Conservation (phyloP, 345 rosid species). For the Pistacia vera region DNA sequence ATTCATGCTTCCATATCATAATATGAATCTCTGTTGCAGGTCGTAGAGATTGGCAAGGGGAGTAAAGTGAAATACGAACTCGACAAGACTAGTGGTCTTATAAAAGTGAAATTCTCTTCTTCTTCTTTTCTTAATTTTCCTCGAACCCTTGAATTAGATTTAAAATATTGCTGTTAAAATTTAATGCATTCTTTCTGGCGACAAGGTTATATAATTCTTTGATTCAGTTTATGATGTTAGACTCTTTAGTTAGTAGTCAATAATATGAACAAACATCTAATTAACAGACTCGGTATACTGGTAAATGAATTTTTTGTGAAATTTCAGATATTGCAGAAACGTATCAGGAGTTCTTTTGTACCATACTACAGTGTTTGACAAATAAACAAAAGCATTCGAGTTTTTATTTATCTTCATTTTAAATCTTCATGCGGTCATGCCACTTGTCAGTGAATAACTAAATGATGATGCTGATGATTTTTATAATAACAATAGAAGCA, state of each 20-base stretch:
- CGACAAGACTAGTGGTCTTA: conserved; percentile 89
- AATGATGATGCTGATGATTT: too few species aligned
- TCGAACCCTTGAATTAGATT: neutral
- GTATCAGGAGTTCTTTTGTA: neutral
- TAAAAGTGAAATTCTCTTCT: conserved; percentile 53
- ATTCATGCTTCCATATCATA: neutral
- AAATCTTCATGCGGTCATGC: too few species aligned
- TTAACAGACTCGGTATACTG: neutral
- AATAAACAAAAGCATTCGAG: neutral
- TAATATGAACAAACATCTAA: neutral
- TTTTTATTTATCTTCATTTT: too few species aligned
- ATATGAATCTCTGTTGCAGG: conserved; percentile 44
- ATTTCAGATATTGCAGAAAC: neutral
- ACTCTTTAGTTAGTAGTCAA: neutral
- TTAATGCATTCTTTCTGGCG: neutral
- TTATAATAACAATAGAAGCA: too few species aligned
- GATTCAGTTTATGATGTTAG: neutral
- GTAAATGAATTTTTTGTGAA: neutral
- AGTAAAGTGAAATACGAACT: conserved; percentile 98
- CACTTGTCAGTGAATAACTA: too few species aligned
- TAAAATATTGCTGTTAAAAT: neutral
- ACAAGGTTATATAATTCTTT: neutral
- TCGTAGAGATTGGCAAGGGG: conserved; percentile 93
- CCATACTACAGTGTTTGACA: neutral
- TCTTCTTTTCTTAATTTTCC: neutral